A percentile compares a stretch with the other conserved stretches of the same genome.
Evolutionary conservation across 2,329 filamentous ascomycete species (phyloP).

Genomic region (Colletotrichum tropicicola): DNA sequence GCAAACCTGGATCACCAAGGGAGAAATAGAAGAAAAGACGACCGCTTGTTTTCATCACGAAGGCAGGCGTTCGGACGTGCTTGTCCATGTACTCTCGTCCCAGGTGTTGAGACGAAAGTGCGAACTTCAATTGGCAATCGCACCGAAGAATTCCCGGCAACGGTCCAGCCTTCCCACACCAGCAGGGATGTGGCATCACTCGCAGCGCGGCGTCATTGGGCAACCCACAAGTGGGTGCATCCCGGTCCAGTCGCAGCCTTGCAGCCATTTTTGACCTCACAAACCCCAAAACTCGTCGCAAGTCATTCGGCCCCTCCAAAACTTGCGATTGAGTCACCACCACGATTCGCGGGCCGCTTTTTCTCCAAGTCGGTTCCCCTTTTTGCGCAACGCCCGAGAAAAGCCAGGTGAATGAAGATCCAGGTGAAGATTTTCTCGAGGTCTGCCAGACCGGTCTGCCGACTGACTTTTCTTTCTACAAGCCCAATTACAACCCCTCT

Average conservation of each 20-base stretch:
- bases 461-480: constrained; percentile 30
- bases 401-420: constrained; percentile 32
- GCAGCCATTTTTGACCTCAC: constrained; percentile 29
- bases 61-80: no score
- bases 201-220: constrained; percentile 11
- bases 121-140: no score
- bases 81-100: no score
- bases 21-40: no score
- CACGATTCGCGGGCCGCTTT: constrained; percentile 25
- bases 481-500: constrained; percentile 27
- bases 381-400: constrained; percentile 17
- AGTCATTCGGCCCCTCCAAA: constrained; percentile 27
- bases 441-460: constrained; percentile 30
- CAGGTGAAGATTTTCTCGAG: constrained; percentile 29
- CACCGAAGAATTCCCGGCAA: not conserved
- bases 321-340: constrained; percentile 30
- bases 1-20: no score
- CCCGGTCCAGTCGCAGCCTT: constrained; percentile 26
- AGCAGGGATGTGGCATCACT: constrained; percentile 16
- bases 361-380: constrained; percentile 18
- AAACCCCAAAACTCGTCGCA: constrained; percentile 29
- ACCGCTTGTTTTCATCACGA: no score
- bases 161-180: constrained; percentile 2
- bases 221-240: not conserved
- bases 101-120: no score